A percentile compares a stretch with the other conserved stretches of the same genome.
These are phyloP conservation scores for Anisodus acutangulus DNA, from an alignment of 257 asterid species.

Conservation along the genomic window DNA sequence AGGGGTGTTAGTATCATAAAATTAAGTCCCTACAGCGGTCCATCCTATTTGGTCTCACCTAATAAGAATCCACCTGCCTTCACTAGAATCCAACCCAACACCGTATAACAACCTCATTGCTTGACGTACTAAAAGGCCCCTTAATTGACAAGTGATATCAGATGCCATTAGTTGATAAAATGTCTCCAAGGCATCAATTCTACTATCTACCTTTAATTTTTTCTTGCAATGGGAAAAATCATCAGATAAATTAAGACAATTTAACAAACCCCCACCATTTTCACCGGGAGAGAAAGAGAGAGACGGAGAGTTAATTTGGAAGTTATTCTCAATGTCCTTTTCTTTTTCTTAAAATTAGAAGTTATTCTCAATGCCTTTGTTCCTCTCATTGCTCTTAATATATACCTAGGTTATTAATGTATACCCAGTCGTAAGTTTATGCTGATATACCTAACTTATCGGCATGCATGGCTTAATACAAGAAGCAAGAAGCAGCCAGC, in stretches of 20 bases:
- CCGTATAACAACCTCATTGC: neutral
- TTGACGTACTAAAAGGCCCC: neutral
- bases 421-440: neutral
- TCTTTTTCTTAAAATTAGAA: neutral
- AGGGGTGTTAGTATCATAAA: neutral
- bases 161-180: neutral
- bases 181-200: neutral
- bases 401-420: neutral
- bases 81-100: neutral
- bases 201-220: neutral
- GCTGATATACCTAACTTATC: constrained; percentile 4
- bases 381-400: neutral
- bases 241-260: neutral
- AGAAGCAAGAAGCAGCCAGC: neutral
- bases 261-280: neutral
- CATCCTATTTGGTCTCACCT: neutral
- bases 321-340: neutral
- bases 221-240: constrained; percentile 14
- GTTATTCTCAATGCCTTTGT: neutral
- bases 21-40: neutral
- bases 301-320: neutral
- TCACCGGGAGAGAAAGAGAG: neutral
- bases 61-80: constrained; percentile 18
- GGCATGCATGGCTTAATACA: neutral
- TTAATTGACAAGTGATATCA: constrained; percentile 21